Evolutionary conservation across 768 basidiomycete genomes (phyloP).

Genomic region (Lactarius psammicola): DNA sequence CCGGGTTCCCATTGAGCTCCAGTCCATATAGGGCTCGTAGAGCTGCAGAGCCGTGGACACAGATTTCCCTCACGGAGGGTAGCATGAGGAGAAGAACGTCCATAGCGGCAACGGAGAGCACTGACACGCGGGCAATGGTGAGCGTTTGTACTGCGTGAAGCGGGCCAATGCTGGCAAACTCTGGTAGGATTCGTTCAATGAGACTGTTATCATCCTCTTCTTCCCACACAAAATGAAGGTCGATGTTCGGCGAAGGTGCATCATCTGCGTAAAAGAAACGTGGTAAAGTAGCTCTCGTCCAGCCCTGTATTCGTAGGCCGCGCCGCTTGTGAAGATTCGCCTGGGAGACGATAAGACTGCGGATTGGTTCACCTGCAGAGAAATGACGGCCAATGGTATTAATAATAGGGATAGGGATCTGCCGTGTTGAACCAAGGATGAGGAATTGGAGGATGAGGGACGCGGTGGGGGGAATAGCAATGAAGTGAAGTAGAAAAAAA

Average conservation of each 20-base stretch:
- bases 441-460: slow-evolving; percentile 21
- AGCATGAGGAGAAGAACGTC: slow-evolving; percentile 20
- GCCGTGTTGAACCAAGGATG: slow-evolving; percentile 22
- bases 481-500: slow-evolving; percentile 23
- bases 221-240: slow-evolving; percentile 26
- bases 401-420: slow-evolving; percentile 22
- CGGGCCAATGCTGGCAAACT: slow-evolving; percentile 19
- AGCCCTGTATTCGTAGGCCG: slow-evolving; percentile 23
- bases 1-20: background rate
- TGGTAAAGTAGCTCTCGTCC: slow-evolving; percentile 16
- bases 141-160: slow-evolving; percentile 24
- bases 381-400: slow-evolving; percentile 20
- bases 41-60: slow-evolving; percentile 27
- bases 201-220: slow-evolving; percentile 19
- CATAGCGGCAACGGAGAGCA: slow-evolving; percentile 15
- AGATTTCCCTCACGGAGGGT: slow-evolving; percentile 24
- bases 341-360: slow-evolving; percentile 22
- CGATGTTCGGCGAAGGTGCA: slow-evolving; percentile 16
- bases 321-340: slow-evolving; percentile 14
- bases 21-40: slow-evolving; percentile 25
- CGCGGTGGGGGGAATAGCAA: slow-evolving; percentile 15
- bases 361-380: slow-evolving; percentile 20
- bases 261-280: slow-evolving; percentile 22
- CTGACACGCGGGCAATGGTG: slow-evolving; percentile 26
- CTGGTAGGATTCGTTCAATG: slow-evolving; percentile 23